Conservation (phyloP, 1,284 basidiomycete genomes). For the Cryptococcus floricola region DNA sequence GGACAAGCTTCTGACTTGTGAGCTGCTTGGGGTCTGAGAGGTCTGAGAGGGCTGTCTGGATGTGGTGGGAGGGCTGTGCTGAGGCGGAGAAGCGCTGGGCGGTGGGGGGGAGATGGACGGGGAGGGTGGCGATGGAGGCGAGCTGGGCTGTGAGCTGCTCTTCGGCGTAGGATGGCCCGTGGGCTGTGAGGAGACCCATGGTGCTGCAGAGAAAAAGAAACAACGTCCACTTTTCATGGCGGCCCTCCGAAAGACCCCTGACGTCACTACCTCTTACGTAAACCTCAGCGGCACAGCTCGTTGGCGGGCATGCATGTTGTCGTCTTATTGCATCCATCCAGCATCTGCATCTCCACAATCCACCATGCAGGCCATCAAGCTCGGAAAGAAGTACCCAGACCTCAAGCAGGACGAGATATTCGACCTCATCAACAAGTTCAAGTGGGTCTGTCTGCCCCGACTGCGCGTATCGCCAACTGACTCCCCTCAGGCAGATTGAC, state of each 20-base stretch:
- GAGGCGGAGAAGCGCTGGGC: constrained; percentile 6
- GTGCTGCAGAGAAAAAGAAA: too few relatives aligned
- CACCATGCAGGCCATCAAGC: constrained; percentile 53
- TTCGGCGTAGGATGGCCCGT: constrained; percentile 36
- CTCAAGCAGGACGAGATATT: constrained; percentile 89
- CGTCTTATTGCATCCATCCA: too few relatives aligned
- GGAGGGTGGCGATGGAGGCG: constrained; percentile 42
- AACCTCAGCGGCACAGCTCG: too few relatives aligned
- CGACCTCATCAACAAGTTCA: constrained; percentile 86
- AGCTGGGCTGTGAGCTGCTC: constrained; percentile 43
- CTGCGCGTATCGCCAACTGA: not conserved
- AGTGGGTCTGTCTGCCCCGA: constrained; percentile 58
- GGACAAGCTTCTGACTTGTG: constrained; percentile 20
- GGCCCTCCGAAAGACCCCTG: too few relatives aligned
- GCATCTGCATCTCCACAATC: not conserved
- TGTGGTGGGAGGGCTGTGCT: constrained; percentile 13
- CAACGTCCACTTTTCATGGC: too few relatives aligned
- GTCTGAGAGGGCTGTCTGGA: constrained; percentile 32
- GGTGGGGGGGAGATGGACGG: constrained; percentile 25
- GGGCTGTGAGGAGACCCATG: not conserved
- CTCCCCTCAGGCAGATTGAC: constrained; percentile 61
- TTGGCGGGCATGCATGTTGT: too few relatives aligned
- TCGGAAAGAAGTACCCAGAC: constrained; percentile 91
- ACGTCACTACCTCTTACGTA: too few relatives aligned
- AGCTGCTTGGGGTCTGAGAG: constrained; percentile 31